phyloP scores from a whole-genome alignment of 306 rosid species.

The Casuarina equisetifolia region DNA sequence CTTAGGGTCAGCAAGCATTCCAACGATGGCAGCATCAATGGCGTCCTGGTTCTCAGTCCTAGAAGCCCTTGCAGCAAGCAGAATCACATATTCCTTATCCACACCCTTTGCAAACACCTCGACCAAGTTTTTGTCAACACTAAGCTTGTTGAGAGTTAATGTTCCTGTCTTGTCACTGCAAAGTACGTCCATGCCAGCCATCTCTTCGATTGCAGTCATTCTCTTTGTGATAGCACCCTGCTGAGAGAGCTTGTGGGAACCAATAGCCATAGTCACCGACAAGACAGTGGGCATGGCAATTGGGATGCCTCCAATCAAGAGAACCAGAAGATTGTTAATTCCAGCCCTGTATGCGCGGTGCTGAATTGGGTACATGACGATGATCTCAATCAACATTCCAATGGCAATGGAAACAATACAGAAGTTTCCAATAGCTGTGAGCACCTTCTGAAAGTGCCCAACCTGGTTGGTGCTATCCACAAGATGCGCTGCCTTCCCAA shows the following conservation, averaged over 20 bases:
- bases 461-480: slow-evolving; percentile 98
- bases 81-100: slow-evolving; percentile 76
- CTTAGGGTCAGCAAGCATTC: slow-evolving; percentile 97
- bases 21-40: slow-evolving; percentile 95
- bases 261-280: slow-evolving; percentile 99
- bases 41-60: slow-evolving; percentile 97
- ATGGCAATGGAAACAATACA: slow-evolving; percentile 92
- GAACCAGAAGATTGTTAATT: slow-evolving; percentile 93
- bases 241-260: slow-evolving; percentile 93
- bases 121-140: slow-evolving; percentile 75
- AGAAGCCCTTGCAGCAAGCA: slow-evolving; percentile 95
- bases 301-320: slow-evolving; percentile 97
- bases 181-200: slow-evolving; percentile 99
- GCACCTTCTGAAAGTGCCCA: slow-evolving; percentile 98
- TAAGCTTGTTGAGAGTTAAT: slow-evolving; percentile 92
- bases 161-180: slow-evolving; percentile 99
- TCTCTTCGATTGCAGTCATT: slow-evolving; percentile 98
- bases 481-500: slow-evolving; percentile 98
- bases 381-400: slow-evolving; percentile 82
- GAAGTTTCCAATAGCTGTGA: slow-evolving; percentile 92
- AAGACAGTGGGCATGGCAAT: slow-evolving; percentile 99
- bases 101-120: slow-evolving; percentile 85
- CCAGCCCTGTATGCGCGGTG: slow-evolving; percentile 79
- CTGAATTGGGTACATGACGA: slow-evolving; percentile 98
- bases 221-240: slow-evolving; percentile 99